Conservation (phyloP, 148 eudicot genomes). For the Bassia scoparia region DNA sequence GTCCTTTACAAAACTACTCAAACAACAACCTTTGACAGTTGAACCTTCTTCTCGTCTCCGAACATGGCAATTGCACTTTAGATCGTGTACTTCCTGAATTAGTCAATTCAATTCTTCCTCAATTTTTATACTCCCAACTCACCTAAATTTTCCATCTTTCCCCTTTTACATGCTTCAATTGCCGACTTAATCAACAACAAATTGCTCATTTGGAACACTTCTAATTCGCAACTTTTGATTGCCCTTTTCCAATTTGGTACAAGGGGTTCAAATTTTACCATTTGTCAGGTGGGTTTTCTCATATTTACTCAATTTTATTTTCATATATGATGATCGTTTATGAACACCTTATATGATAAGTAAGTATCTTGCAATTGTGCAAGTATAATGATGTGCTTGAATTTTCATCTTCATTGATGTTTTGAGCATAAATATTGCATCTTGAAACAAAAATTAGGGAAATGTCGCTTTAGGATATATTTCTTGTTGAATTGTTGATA, state of each 20-base stretch:
- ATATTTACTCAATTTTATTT: not conserved
- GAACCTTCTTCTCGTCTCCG: not conserved
- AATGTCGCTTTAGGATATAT: not conserved
- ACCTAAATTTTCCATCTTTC: too few species aligned
- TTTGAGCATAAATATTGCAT: not conserved
- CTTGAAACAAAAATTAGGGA: not conserved
- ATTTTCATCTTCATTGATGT: not conserved
- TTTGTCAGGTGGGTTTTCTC: conserved; percentile 14
- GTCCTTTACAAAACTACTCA: too few species aligned
- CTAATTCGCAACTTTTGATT: not conserved
- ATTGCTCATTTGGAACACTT: too few species aligned
- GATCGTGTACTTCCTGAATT: conserved; percentile 7
- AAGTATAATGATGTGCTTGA: too few species aligned
- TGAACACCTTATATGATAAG: too few species aligned
- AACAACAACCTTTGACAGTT: too few species aligned
- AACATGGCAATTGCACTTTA: not conserved
- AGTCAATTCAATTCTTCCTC: conserved; percentile 12
- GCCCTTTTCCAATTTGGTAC: not conserved
- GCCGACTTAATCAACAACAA: too few species aligned
- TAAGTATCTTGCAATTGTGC: not conserved
- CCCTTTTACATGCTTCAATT: too few species aligned
- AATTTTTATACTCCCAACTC: too few species aligned
- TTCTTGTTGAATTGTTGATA: not conserved
- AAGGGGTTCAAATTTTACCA: not conserved
- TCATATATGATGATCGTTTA: not conserved